These are phyloP conservation scores for Colletotrichum sp. DNA, from an alignment of 2,329 filamentous ascomycete genomes.

Conservation along the genomic window DNA sequence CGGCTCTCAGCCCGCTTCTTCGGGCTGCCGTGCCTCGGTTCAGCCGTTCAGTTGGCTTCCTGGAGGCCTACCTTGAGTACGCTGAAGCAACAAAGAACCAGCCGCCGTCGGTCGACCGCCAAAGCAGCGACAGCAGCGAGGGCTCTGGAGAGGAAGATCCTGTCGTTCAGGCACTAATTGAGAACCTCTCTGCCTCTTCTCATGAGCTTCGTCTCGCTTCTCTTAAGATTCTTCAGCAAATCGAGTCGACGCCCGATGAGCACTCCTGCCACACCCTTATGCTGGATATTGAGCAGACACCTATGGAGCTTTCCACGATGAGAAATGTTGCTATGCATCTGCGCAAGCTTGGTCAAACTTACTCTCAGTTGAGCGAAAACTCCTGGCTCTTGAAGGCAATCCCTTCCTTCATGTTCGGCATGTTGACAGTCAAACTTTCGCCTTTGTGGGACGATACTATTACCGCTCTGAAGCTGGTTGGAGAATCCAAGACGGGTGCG, in stretches of 20 bases:
- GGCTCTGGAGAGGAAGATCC: conserved; percentile 53
- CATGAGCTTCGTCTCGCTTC: conserved; percentile 77
- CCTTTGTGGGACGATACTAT: conserved; percentile 88
- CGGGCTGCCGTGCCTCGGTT: conserved; percentile 71
- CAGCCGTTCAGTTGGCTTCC: conserved; percentile 68
- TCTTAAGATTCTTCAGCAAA: conserved; percentile 71
- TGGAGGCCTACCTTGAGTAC: conserved; percentile 67
- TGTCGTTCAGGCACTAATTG: conserved; percentile 69
- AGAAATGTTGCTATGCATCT: conserved; percentile 85
- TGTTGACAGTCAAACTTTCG: conserved; percentile 84
- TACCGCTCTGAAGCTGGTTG: conserved; percentile 76
- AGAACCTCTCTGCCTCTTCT: conserved; percentile 77
- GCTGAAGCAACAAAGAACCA: conserved; percentile 40
- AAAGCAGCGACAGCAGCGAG: conserved; percentile 48
- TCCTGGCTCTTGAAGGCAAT: conserved; percentile 75
- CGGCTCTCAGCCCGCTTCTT: conserved; percentile 68
- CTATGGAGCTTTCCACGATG: conserved; percentile 76
- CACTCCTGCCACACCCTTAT: conserved; percentile 66
- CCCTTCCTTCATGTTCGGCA: conserved; percentile 84
- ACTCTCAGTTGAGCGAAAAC: conserved; percentile 61
- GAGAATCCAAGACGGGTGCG: conserved; percentile 74
- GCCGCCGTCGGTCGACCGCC: background rate
- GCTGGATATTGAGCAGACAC: conserved; percentile 79
- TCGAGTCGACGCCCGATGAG: conserved; percentile 57
- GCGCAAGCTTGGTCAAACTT: conserved; percentile 73